Evolutionary conservation across 768 basidiomycete species (phyloP).

Genomic region (Tylopilus cervinicoccineus): DNA sequence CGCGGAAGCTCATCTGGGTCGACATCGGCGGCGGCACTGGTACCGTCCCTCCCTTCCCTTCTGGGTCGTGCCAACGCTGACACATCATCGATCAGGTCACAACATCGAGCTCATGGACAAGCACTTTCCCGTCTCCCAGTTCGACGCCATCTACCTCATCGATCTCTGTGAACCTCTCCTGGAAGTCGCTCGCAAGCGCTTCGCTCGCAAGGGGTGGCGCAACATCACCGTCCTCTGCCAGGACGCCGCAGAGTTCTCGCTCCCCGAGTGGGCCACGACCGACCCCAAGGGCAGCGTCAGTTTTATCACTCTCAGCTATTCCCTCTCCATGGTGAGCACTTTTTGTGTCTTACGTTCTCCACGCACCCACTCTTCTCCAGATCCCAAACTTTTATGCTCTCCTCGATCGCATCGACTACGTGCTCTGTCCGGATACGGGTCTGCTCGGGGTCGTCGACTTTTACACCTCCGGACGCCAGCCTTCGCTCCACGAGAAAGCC

Average conservation of each 20-base stretch:
- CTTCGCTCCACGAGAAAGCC: slow-evolving; percentile 53
- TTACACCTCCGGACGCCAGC: slow-evolving; percentile 56
- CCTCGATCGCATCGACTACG: slow-evolving; percentile 62
- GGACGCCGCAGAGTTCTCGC: slow-evolving; percentile 62
- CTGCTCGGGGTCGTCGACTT: slow-evolving; percentile 71
- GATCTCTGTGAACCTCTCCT: slow-evolving; percentile 72
- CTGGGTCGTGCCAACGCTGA: background rate
- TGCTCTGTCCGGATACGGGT: slow-evolving; percentile 56
- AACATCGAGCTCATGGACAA: slow-evolving; percentile 74
- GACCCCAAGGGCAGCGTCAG: slow-evolving; percentile 55
- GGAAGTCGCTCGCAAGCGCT: slow-evolving; percentile 65
- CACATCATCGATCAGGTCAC: slow-evolving; percentile 30
- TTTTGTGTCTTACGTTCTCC: slow-evolving; percentile 10
- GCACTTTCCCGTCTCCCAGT: slow-evolving; percentile 50
- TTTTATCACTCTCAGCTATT: slow-evolving; percentile 53
- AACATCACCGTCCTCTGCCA: slow-evolving; percentile 71
- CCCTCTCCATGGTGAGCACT: slow-evolving; percentile 46
- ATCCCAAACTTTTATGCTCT: slow-evolving; percentile 63
- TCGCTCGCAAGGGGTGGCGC: slow-evolving; percentile 62
- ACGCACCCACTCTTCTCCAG: slow-evolving; percentile 23
- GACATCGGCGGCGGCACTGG: slow-evolving; percentile 78
- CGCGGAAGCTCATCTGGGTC: slow-evolving; percentile 63
- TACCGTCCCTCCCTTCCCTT: slow-evolving; percentile 12
- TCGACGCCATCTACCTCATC: slow-evolving; percentile 67
- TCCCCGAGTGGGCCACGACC: slow-evolving; percentile 53